Base-by-base conservation (phyloP, 768 basidiomycete species). In the Tulasnella sp. region DNA sequence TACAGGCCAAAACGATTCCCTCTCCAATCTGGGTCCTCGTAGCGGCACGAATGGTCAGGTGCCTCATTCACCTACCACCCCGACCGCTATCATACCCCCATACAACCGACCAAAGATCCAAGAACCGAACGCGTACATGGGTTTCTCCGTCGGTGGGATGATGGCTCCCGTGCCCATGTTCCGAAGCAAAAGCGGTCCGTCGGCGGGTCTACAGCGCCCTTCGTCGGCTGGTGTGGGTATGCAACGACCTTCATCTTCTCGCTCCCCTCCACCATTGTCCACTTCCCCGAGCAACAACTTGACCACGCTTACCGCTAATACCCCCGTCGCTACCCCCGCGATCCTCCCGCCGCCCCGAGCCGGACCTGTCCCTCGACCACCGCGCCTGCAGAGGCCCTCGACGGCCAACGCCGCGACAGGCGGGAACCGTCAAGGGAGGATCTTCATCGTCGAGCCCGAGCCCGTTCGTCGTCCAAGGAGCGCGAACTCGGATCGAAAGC, bases 121-220 rank as follows among this genome's bases (percentile, higher is more conserved):
- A 38, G 40, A 69, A 12, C 75, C 58, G 25, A 22, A 34, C 37
- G 29, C 64, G 34, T 40, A 49, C 64, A 36, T 40, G 37, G 75
- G 39, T 9, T 76, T 70, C 67, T 39, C 75, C 25, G 67, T 76
- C 22, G 64, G 75, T 31, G 75, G 64, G 11, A 67, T 76, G 58
- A 68, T 76, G 75, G 75, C 68, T 31, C 75, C 75, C 25, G 19
- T 37, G 14, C 49, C 73, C 25, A 54, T 64, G 38, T 74, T 74
- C 49, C 25, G 54, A 58, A 38, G 25, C 52, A 37, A 38, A 15
- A 38, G 34, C 38, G 73, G 73, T 1, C 58, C 29, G 9, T 31
- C 58, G 12, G 58, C 58, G 58, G 58, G 58, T 31, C 45, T 8
- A 2, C 58, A 64, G n/a, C 29, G 58, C n/a, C 58, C 58, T 15